A percentile compares a stretch with the other conserved stretches of the same genome.
Conservation (phyloP, 306 rosid species). For the Calophaca sinica region DNA sequence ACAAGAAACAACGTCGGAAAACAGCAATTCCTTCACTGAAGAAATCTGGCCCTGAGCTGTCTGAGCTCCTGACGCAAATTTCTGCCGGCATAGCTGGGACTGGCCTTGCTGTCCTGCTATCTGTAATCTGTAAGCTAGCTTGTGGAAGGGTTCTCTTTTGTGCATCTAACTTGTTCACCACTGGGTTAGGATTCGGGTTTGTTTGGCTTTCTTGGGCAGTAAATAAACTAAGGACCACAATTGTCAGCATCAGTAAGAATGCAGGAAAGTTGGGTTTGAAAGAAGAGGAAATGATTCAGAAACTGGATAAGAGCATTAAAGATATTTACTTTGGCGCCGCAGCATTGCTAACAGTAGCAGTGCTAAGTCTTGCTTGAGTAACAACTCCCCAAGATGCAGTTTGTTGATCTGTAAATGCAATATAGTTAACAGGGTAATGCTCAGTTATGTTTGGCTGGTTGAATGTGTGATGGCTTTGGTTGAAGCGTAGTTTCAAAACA, state of each 20-base stretch:
- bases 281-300: conserved; percentile 68
- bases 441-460: conserved; percentile 26
- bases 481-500: conserved; percentile 15
- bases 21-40: conserved; percentile 62
- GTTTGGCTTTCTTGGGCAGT: conserved; percentile 88
- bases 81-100: conserved; percentile 88
- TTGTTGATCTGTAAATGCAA: conserved; percentile 37
- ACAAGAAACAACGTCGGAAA: conserved; percentile 57
- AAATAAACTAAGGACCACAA: conserved; percentile 64
- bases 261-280: conserved; percentile 59
- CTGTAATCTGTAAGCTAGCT: conserved; percentile 63
- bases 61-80: conserved; percentile 74
- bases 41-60: conserved; percentile 80
- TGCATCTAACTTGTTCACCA: conserved; percentile 60
- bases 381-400: conserved; percentile 22
- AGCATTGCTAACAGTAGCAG: conserved; percentile 65
- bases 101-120: conserved; percentile 77
- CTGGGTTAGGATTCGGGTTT: conserved; percentile 76
- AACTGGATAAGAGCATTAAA: conserved; percentile 62
- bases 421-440: conserved; percentile 42
- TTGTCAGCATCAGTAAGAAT: conserved; percentile 61
- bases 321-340: conserved; percentile 73
- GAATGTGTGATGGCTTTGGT: conserved; percentile 15
- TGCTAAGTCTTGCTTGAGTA: conserved; percentile 75
- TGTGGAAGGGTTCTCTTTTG: conserved; percentile 66